Percentiles rank a stretch among this genome's conserved stretches.
phyloP scores from a whole-genome alignment of 371 early-diverging fungal genomes.

The Mucor piriformis region DNA sequence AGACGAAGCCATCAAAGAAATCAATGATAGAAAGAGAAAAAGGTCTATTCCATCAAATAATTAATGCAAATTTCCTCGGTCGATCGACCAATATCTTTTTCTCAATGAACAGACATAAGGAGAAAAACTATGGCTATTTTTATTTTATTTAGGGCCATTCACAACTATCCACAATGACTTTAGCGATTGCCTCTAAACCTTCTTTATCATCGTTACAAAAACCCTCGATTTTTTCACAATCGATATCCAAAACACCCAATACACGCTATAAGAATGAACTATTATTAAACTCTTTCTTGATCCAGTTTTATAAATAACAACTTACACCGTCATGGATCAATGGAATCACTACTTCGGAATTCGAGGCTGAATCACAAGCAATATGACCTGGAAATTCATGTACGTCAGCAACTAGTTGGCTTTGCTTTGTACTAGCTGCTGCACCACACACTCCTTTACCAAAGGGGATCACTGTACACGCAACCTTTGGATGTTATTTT shows the following conservation, averaged over 20 bases:
- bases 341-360: constrained; percentile 91
- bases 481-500: constrained; percentile 40
- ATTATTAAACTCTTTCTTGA: neutral
- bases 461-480: constrained; percentile 83
- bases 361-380: constrained; percentile 88
- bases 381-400: constrained; percentile 90
- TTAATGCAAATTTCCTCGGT: too few species aligned
- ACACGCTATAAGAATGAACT: constrained; percentile 43
- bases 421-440: constrained; percentile 58
- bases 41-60: too few species aligned
- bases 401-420: constrained; percentile 77
- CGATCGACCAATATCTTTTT: constrained; percentile 2
- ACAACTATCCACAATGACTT: constrained; percentile 63
- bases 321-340: constrained; percentile 60
- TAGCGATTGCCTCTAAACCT: constrained; percentile 74
- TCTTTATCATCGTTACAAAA: constrained; percentile 76
- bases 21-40: too few species aligned
- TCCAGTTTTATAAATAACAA: constrained; percentile 1
- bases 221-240: constrained; percentile 74
- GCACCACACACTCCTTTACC: constrained; percentile 92
- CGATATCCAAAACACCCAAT: constrained; percentile 87
- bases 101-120: too few species aligned
- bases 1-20: too few species aligned
- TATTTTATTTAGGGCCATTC: constrained; percentile 46
- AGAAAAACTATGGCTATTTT: too few species aligned